These are phyloP conservation scores for Tylopilus sp. DNA, from an alignment of 768 basidiomycete species.

Conservation along the genomic window DNA sequence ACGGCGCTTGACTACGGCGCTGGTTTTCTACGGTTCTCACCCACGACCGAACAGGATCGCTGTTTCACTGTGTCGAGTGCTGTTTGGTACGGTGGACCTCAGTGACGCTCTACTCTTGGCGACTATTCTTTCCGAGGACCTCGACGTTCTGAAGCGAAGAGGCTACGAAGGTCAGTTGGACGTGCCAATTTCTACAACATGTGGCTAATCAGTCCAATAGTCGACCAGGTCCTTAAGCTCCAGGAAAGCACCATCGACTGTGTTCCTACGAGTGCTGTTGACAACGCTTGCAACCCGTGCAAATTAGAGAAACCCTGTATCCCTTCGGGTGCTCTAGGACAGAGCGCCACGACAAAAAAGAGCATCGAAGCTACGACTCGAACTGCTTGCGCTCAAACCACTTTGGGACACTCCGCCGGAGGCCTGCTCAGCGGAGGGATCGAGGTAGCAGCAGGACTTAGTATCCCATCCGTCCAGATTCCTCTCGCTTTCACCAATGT, in stretches of 20 bases:
- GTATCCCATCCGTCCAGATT: not conserved
- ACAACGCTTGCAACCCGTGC: not conserved
- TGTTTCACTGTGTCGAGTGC: too few relatives aligned
- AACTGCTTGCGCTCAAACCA: not conserved
- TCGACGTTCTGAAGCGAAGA: constrained; percentile 31
- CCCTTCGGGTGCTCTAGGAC: not conserved
- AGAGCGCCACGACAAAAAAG: not conserved
- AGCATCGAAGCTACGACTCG: not conserved
- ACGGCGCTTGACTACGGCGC: too few relatives aligned
- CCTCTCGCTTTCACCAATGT: not conserved
- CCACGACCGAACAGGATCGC: too few relatives aligned
- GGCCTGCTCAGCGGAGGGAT: not conserved
- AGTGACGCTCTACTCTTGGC: constrained; percentile 55
- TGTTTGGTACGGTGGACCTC: constrained; percentile 34
- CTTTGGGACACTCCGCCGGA: not conserved
- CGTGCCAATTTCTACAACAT: not conserved
- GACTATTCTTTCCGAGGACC: constrained; percentile 82
- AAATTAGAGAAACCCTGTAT: not conserved
- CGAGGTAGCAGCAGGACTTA: not conserved
- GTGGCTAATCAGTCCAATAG: not conserved
- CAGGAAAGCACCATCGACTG: not conserved
- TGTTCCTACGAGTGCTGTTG: not conserved
- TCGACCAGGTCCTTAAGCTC: not conserved
- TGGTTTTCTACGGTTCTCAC: too few relatives aligned
- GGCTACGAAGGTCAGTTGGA: not conserved